Conservation (phyloP, 2,329 filamentous ascomycete genomes). For the Penicillium polonicum region DNA sequence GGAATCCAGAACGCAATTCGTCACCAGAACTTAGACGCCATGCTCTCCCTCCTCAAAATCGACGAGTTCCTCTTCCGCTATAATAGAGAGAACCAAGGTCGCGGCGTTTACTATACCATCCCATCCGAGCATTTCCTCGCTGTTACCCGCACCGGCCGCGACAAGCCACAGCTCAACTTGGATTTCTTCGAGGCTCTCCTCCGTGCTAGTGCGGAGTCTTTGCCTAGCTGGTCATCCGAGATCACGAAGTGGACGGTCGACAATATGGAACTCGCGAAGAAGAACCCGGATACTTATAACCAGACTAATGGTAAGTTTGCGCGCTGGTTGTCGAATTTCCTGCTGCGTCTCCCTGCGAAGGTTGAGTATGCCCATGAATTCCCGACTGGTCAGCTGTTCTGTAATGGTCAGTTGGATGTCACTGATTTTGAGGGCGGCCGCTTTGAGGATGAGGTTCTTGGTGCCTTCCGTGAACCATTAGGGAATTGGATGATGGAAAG, state of each 20-base stretch:
- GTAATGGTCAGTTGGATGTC: conserved; percentile 23
- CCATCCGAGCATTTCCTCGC: conserved; percentile 37
- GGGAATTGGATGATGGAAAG: conserved; percentile 29
- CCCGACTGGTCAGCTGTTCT: conserved; percentile 28
- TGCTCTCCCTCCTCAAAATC: conserved; percentile 40
- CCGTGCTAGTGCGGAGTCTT: conserved; percentile 40
- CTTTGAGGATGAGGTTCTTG: conserved; percentile 30
- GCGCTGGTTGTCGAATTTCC: conserved; percentile 37
- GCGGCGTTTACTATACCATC: conserved; percentile 24
- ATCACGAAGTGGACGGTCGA: conserved; percentile 40
- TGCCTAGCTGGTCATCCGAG: conserved; percentile 36
- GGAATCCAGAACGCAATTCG: conserved; percentile 43
- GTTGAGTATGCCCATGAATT: conserved; percentile 16
- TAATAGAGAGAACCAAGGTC: not conserved
- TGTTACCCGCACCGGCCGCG: conserved; percentile 27
- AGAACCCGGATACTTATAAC: not conserved
- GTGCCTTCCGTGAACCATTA: conserved; percentile 14
- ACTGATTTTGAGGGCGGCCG: conserved; percentile 19
- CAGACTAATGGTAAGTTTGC: conserved; percentile 28
- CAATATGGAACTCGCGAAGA: conserved; percentile 8
- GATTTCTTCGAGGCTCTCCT: conserved; percentile 35
- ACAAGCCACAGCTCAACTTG: conserved; percentile 21
- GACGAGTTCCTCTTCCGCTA: conserved; percentile 33
- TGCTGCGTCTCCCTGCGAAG: conserved; percentile 32
- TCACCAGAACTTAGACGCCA: conserved; percentile 31